Evolutionary conservation across 192 early-diverging fungal species (phyloP), one percentile per base, ranked within the genome.

Genomic region (Podila minutissima): DNA sequence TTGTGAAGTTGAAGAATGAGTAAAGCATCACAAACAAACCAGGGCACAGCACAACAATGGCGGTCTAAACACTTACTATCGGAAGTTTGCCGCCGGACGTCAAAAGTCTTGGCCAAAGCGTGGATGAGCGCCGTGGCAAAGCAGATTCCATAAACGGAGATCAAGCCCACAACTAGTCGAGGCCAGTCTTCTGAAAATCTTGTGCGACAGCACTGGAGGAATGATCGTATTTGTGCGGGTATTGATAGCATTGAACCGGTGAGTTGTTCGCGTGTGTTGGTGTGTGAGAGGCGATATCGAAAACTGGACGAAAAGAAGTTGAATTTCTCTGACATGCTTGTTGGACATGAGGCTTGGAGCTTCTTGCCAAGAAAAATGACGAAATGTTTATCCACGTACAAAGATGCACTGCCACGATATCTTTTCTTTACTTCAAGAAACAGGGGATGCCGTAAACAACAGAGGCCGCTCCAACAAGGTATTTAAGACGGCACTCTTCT

Each of bases 361-460:
- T 2, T 12, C 38, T 46, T 46, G 41, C 41, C 41, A 46, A 46
- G 41, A 46, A 46, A 41, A 12, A 46, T 46, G 13, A 17, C 41
- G 38, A 46, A 15, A 4, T 46, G 9, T 37, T 37, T 37, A 46
- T 46, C 15, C 41, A 46, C 3, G 13, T 9, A 41, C 41, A 4
- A 46, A 37, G 35, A 37, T 37, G 35, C 35, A 8, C 35, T 37
- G 35, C 35, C 7, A 10, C 35, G 8, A 37, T 37, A 37, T 37
- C 35, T 46, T 41, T 41, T 0, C 38, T 41, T 46, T 46, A 46
- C 12, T 46, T 46, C 15, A 46, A 3, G 4, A 46, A 85, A 63
- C 85, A 85, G 7, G 97, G 97, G 51, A 98, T 86, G 8, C 97
- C 97, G 76, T 99, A 99, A 5, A 99, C 91, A 0, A 99, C 96